phyloP scores from a whole-genome alignment of 257 asterid species.

The Catharanthus roseus region DNA sequence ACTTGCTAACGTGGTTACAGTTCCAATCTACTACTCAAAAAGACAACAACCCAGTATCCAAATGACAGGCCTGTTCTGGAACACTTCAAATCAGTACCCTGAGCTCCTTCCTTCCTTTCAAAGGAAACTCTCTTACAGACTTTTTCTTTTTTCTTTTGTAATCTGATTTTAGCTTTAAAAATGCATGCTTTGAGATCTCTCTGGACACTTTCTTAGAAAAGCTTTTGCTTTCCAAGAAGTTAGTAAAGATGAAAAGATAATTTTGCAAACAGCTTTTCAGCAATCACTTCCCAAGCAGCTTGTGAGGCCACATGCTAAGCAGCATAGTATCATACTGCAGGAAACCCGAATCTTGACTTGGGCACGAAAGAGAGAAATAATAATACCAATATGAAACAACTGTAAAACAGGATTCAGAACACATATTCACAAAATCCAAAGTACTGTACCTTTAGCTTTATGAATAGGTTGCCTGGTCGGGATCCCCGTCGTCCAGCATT shows the following conservation, averaged over 20 bases:
- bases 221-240: background rate
- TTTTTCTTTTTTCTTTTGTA: background rate
- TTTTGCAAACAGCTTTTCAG: background rate
- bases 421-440: background rate
- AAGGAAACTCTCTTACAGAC: background rate
- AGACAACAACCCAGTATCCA: background rate
- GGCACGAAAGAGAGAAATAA: background rate
- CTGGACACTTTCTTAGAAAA: background rate
- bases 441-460: slow-evolving; percentile 58
- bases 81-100: background rate
- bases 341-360: background rate
- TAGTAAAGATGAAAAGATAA: too few relatives aligned
- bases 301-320: background rate
- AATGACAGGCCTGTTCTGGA: background rate
- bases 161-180: background rate
- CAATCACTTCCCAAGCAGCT: background rate
- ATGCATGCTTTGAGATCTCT: background rate
- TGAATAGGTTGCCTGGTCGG: slow-evolving; percentile 61
- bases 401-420: background rate
- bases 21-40: background rate
- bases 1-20: background rate
- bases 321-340: background rate
- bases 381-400: background rate
- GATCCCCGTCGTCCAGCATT: slow-evolving; percentile 64
- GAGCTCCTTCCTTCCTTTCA: background rate